Evolutionary conservation across 116 monocot species (phyloP).

Genomic region (Trichopus zeylanicus): DNA sequence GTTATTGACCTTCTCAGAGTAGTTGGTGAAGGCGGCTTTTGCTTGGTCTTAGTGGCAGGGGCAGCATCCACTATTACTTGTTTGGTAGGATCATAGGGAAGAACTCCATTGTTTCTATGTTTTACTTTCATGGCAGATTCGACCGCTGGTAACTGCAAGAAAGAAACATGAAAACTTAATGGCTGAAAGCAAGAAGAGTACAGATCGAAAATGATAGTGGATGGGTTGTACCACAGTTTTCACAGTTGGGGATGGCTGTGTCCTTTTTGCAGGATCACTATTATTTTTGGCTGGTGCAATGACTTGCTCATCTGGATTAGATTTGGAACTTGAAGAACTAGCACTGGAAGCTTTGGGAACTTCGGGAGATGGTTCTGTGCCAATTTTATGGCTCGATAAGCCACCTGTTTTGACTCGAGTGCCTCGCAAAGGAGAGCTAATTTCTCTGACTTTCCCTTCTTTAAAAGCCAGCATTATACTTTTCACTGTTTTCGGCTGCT

Average conservation of each 20-base stretch:
- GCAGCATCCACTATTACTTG: slow-evolving; percentile 22
- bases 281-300: slow-evolving; percentile 13
- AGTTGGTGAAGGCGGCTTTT: slow-evolving; percentile 16
- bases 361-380: slow-evolving; percentile 26
- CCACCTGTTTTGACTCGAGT: slow-evolving; percentile 24
- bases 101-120: slow-evolving; percentile 22
- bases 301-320: slow-evolving; percentile 32
- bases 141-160: slow-evolving; percentile 41
- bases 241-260: slow-evolving; percentile 16
- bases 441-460: slow-evolving; percentile 59
- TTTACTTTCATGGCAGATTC: slow-evolving; percentile 51
- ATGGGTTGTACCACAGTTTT: slow-evolving; percentile 52
- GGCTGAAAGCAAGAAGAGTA: background rate
- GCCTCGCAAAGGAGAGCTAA: slow-evolving; percentile 56
- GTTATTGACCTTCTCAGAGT: slow-evolving; percentile 24
- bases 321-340: slow-evolving; percentile 48
- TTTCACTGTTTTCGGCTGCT: slow-evolving; percentile 59
- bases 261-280: slow-evolving; percentile 28
- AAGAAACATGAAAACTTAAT: background rate
- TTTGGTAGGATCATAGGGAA: slow-evolving; percentile 29
- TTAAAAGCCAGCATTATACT: slow-evolving; percentile 36
- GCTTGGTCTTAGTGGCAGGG: slow-evolving; percentile 17
- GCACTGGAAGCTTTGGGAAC: slow-evolving; percentile 26
- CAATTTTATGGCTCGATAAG: slow-evolving; percentile 16
- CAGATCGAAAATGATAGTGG: background rate